Evolutionary conservation across 169 alveolate genomes (phyloP), one percentile per base, ranked within the genome.

Genomic region (Plasmodium vivax): DNA sequence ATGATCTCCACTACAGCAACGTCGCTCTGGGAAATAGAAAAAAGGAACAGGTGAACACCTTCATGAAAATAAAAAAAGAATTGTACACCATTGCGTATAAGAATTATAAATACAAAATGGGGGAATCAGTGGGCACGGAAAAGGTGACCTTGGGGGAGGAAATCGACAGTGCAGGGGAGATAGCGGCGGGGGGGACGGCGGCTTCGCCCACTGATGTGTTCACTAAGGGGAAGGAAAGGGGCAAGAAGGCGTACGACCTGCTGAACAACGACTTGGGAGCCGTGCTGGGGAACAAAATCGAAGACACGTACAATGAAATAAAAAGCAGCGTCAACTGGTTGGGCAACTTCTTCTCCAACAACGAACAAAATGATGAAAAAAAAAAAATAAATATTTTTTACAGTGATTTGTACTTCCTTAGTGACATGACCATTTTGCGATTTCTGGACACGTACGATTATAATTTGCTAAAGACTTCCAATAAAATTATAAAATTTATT

Each of bases 291-390:
- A 87, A 87, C 41, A 87, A 87, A 77, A 77, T 87, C 9, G 94
- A 87, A 87, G 94, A 87, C 68, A 87, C 94, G 0, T 87, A 87
- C 82, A 87, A 87, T 45, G 94, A 87, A 32, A 87, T 87, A 54
- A 87, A 87, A 79, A 87, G 62, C 68, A 87, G 94, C 47, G 88
- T 87, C 5, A 87, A 87, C 9, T 87, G 94, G 94, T 32, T 87
- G 45, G 94, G 94, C 1, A 87, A 87, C 38, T 87, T 87, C 23
- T 87, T 87, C 82, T 51, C 94, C 9, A 87, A 87, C 38, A 77
- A 36, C 51, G 88, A 79, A 36, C 79, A 87, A 56, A 56, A 32
- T 77, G 82, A 87, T 54, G 88, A 87, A 68, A 87, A 87, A 72
- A 79, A 87, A 54, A 54, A 79, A 51, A 32, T 87, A 9, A 87